Conservation (phyloP, 1,284 basidiomycete species). For the Microbotryum lychnidis-dioicae region DNA sequence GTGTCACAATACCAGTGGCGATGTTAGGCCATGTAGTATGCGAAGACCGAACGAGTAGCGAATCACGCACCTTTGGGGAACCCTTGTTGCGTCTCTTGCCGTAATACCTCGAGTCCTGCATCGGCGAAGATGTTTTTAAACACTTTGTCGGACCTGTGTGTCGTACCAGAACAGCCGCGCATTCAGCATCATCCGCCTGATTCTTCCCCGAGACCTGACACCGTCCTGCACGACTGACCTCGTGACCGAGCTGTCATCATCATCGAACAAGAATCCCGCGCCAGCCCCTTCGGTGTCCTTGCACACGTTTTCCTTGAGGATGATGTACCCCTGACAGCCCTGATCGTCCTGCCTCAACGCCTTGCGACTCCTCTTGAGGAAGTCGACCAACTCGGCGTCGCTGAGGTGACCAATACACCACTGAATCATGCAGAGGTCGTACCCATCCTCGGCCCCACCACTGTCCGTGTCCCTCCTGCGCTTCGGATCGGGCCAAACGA, state of each 20-base stretch:
- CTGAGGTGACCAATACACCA: constrained; percentile 78
- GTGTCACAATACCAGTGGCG: neutral
- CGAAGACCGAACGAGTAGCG: neutral
- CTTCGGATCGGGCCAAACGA: constrained; percentile 39
- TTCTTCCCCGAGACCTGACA: constrained; percentile 26
- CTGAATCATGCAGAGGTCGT: constrained; percentile 84
- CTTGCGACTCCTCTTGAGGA: constrained; percentile 56
- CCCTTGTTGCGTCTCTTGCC: constrained; percentile 62
- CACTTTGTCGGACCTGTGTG: constrained; percentile 62
- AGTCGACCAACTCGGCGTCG: constrained; percentile 65
- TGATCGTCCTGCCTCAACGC: constrained; percentile 47
- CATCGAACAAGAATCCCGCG: constrained; percentile 63
- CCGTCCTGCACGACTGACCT: constrained; percentile 46
- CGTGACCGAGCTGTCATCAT: constrained; percentile 78
- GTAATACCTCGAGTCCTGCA: constrained; percentile 59
- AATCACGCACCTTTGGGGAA: constrained; percentile 55
- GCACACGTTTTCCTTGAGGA: constrained; percentile 90
- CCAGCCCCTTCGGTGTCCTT: constrained; percentile 50
- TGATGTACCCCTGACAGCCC: constrained; percentile 48
- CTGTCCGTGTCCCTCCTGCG: constrained; percentile 29
- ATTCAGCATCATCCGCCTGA: neutral
- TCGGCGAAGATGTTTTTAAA: constrained; percentile 69
- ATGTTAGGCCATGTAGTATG: no score
- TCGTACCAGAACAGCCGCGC: neutral
- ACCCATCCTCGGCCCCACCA: constrained; percentile 41